Base-by-base conservation (phyloP, 805 yeast genomes). In the Wickerhamiella nectarea region DNA sequence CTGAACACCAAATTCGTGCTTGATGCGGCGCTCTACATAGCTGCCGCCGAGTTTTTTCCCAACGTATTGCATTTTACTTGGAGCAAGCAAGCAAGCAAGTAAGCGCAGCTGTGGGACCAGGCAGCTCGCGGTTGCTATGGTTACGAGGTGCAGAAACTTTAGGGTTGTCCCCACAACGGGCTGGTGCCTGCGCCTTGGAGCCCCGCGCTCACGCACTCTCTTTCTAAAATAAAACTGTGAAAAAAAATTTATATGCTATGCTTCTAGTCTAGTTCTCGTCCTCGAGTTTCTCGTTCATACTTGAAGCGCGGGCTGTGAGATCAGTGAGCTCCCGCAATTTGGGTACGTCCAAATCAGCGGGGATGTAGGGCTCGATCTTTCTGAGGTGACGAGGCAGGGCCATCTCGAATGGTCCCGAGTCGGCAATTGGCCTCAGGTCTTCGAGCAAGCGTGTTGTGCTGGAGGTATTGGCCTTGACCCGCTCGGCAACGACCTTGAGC, bases 311-410 rank as follows among this genome's bases (percentile, higher is more conserved):
- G n/a, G 65, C 56, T 3, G 66, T 61, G 53, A 91, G 69, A 60
- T 87, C 95, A 33, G 87, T 83, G 38, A 91, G 76, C 62, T 91
- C 72, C 67, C 93, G 80, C 29, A 93, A 78, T 34, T 75, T 78
- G 36, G 97, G 97, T 51, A 87, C 75, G 53, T 80, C 82, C 64
- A 91, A 68, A 83, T 93, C 83, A 1, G 94, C 87, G 33, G 98
- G 98, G 49, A 91, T 89, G 58, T 87, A 91, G 17, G 68, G 61
- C 54, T 66, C 69, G 22, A 66, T 57, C 45, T 14, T 94, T 86
- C 66, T 83, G 85, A 54, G 80, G 78, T 58, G 82, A 67, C 57
- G 81, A 70, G 71, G 67, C 44, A 60, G 59, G 25, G 60, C 58
- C 39, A 66, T 54, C 50, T 62, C 67, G 47, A 63, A 64, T 12